A percentile compares a stretch with the other conserved stretches of the same genome.
These are phyloP conservation scores for Trifolium subterraneum DNA, from an alignment of 306 rosid species.

Conservation along the genomic window DNA sequence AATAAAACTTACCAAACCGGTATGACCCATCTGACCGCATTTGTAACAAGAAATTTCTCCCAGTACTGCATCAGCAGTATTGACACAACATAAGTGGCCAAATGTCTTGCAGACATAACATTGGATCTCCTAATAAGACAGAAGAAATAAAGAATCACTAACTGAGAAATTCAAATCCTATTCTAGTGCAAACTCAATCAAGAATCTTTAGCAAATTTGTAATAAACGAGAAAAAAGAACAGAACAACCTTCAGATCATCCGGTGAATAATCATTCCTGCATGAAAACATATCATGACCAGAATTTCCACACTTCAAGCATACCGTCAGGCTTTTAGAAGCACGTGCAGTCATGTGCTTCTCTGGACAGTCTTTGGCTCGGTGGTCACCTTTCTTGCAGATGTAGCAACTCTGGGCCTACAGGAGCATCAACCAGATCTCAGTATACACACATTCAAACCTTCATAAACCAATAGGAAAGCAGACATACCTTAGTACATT, in stretches of 20 bases:
- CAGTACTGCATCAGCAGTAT: slow-evolving; percentile 38
- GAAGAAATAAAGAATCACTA: slow-evolving; percentile 3
- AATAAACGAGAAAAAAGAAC: not conserved
- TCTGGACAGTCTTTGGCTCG: slow-evolving; percentile 89
- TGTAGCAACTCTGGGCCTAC: slow-evolving; percentile 76
- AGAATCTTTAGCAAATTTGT: not conserved
- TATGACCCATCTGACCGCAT: slow-evolving; percentile 86
- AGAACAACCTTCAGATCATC: slow-evolving; percentile 82
- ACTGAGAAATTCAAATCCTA: slow-evolving; percentile 19
- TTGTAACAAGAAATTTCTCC: slow-evolving; percentile 80
- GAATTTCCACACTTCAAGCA: slow-evolving; percentile 87
- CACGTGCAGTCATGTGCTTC: slow-evolving; percentile 46
- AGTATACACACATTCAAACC: not conserved
- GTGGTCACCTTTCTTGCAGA: slow-evolving; percentile 83
- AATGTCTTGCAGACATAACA: slow-evolving; percentile 78
- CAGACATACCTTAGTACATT: slow-evolving; percentile 67
- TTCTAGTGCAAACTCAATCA: slow-evolving; percentile 11
- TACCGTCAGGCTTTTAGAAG: slow-evolving; percentile 43
- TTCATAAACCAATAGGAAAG: slow-evolving; percentile 3
- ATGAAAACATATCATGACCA: slow-evolving; percentile 90
- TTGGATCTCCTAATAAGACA: slow-evolving; percentile 64
- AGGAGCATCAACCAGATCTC: slow-evolving; percentile 16
- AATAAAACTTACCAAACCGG: slow-evolving; percentile 80
- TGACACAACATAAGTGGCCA: slow-evolving; percentile 88
- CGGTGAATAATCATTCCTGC: slow-evolving; percentile 60